Evolutionary conservation across 2,329 filamentous ascomycete species (phyloP), one percentile per base, ranked within the genome.

Genomic region (Penicillium sp.): DNA sequence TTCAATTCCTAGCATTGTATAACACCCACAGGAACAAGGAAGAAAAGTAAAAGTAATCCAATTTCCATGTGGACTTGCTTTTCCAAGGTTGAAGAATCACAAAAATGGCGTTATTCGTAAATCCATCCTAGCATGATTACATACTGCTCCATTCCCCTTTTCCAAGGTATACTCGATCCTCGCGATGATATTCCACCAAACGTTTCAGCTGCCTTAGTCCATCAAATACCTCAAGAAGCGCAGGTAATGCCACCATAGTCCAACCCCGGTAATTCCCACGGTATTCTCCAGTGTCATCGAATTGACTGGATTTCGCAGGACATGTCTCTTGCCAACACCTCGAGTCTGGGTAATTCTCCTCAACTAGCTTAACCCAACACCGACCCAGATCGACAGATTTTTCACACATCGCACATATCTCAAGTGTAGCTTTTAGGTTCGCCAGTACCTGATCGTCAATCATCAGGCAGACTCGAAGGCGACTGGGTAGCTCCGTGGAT

Each of bases 291-390:
- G 19, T 24, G 8, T 45, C 46, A 42, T 54, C 10, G 21, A 45
- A n/a, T 14, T 52, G 42, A 54, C 47, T 35, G 3, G 24, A 7
- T 10, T 45, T 35, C 7, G 46, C 42, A 4, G 62, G 16, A 21
- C 49, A 61, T 4, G 61, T 55, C 39, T 61, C 33, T 26, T 65
- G 58, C 4, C 47, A 57, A 35, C 64, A 57, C 16, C 57, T 49
- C 21, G 55, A 42, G 49, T 71, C 67, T 3, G 69, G 69, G 27
- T 63, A 71, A 47, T 69, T 69, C 42, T 71, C 66, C 57, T 72
- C 70, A 22, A 72, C 39, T 21, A 69, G 57, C 29, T 68, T 71
- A 4, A 72, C 59, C 49, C 61, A 68, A 52, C 65, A 65, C 24
- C 45, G 29, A 3, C 51, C 55, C 16, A 64, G 26, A 48, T 63